Evolutionary conservation across 2,329 filamentous ascomycete genomes (phyloP).

Genomic region (Fusarium bulbicola): DNA sequence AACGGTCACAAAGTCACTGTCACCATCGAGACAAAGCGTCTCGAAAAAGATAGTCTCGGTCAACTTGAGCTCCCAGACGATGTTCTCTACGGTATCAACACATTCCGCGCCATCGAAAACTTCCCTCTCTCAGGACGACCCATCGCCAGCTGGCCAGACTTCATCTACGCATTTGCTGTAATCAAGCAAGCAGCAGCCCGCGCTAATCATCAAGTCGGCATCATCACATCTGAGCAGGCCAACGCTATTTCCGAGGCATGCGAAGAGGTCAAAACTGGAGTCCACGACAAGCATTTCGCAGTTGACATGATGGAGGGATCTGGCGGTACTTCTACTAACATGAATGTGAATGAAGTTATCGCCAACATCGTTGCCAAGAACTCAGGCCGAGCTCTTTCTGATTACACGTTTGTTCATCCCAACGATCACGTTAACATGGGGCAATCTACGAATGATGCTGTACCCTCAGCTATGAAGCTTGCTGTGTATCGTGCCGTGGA

Average conservation of each 20-base stretch:
- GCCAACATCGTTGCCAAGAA: slow-evolving; percentile 3
- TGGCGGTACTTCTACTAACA: slow-evolving; percentile 4
- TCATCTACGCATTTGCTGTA: background rate
- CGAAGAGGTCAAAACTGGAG: background rate
- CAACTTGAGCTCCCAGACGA: background rate
- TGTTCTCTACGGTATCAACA: slow-evolving; percentile 4
- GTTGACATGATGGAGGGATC: slow-evolving; percentile 10
- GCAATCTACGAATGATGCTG: slow-evolving; percentile 1
- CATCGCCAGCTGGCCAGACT: background rate
- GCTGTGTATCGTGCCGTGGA: background rate
- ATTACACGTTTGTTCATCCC: slow-evolving; percentile 1
- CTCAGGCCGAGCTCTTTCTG: background rate
- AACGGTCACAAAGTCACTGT: background rate
- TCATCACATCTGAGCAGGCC: background rate
- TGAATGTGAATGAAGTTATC: slow-evolving; percentile 11
- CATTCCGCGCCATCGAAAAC: slow-evolving; percentile 3
- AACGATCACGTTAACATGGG: slow-evolving; percentile 10
- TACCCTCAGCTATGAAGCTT: slow-evolving; percentile 4
- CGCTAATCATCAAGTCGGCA: background rate
- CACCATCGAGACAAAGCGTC: background rate
- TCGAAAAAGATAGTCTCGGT: slow-evolving; percentile 1
- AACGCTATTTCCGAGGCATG: background rate
- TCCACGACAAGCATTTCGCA: background rate
- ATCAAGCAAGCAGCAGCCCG: slow-evolving; percentile 7
- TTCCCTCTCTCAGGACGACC: slow-evolving; percentile 2